Conservation (phyloP, 148 eudicot genomes). For the Rhododendron vialii region DNA sequence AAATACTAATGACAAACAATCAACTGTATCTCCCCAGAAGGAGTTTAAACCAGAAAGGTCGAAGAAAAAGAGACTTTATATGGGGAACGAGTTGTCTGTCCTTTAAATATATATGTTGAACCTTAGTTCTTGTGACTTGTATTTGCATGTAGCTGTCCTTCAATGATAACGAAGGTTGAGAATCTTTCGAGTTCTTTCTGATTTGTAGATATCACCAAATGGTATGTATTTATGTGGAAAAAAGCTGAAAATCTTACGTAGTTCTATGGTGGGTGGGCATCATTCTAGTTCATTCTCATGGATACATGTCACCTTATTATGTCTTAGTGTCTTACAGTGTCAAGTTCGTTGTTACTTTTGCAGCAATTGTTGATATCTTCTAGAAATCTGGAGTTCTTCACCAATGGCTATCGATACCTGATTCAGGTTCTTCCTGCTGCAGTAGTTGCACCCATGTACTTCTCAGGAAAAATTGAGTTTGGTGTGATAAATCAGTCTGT, state of each 20-base stretch:
- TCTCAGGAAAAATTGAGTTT: slow-evolving; percentile 96
- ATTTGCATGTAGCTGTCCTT: too few species aligned
- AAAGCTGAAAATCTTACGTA: not conserved
- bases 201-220: not conserved
- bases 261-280: not conserved
- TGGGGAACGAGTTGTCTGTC: too few species aligned
- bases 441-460: slow-evolving; percentile 95
- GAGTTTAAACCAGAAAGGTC: not conserved
- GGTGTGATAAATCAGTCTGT: slow-evolving; percentile 97
- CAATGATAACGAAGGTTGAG: not conserved
- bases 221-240: not conserved
- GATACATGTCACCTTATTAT: not conserved
- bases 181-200: slow-evolving; percentile 4
- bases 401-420: slow-evolving; percentile 92
- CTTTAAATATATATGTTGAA: too few species aligned
- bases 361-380: slow-evolving; percentile 89
- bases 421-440: slow-evolving; percentile 99
- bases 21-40: not conserved
- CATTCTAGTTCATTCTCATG: slow-evolving; percentile 1
- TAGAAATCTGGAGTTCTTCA: slow-evolving; percentile 97
- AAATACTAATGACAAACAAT: too few species aligned
- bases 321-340: not conserved
- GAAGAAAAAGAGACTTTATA: too few species aligned
- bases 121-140: too few species aligned
- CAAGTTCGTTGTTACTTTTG: slow-evolving; percentile 25